Base-by-base conservation (phyloP, 192 early-diverging fungal species). In the Rhizoclosmatium sp. region DNA sequence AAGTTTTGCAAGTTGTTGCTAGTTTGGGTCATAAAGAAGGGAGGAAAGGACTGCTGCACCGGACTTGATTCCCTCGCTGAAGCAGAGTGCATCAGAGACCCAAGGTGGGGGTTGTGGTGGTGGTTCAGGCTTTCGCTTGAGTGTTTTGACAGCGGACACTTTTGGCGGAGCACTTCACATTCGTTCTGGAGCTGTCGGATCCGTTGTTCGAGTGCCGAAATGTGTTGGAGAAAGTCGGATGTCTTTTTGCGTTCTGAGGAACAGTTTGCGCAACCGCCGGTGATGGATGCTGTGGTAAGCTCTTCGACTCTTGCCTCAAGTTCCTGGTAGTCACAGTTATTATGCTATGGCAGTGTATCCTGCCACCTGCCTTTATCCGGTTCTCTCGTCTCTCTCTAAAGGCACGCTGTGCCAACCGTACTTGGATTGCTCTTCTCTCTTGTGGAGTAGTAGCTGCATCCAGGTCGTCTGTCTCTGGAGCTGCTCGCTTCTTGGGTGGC, bases 351-450 rank as follows among this genome's bases (percentile, higher is more conserved):
- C 9, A 16, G 5, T 7, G 51, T 7, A 54, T 54, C 9, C 51
- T 7, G 51, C 51, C 5, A 54, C 16, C 9, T 1, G 16, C 21
- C 70, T 72, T 72, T 21, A 72, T 51, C 2, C 70, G 47, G 49
- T 51, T 51, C n/a, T 72, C 58, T 19, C 48, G 45, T 14, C 70
- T 9, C 39, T 51, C 21, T 14, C 70, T 47, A 7, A 59, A 72
- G 19, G 47, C 54, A 9, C 70, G 47, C 45, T 72, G 70, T n/a
- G 70, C 49, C 39, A 72, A 42, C 7, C 70, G 49, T 19, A 59
- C 58, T 58, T 69, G 68, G 48, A 69, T 47, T 2, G 48, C 46
- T 2, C 68, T 21, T 47, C 46, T 40, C 21, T 41, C 46, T 31
- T 41, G 14, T 21, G 62, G 21, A 65, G 21, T 41, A 12, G 62